Percentiles rank a stretch among this genome's conserved stretches.
These are phyloP conservation scores for Rosa multiflora DNA, from an alignment of 306 rosid species.

Conservation along the genomic window DNA sequence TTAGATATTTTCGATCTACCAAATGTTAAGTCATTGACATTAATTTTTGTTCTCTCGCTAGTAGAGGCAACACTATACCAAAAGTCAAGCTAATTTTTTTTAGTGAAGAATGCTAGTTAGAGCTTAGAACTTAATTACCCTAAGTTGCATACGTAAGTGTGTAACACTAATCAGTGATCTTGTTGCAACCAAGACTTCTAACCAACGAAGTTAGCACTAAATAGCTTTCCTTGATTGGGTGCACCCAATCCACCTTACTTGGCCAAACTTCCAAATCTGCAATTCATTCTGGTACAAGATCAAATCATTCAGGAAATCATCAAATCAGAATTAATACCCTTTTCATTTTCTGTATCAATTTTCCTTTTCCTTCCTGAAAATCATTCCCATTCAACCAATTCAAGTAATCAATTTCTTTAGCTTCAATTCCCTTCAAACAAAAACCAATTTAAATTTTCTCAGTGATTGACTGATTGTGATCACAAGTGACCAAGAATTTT, in stretches of 20 bases:
- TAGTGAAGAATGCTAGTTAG: not conserved
- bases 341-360: not conserved
- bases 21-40: too few relatives aligned
- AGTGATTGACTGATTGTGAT: too few relatives aligned
- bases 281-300: not conserved
- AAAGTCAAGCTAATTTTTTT: too few relatives aligned
- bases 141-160: not conserved
- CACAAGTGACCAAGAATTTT: too few relatives aligned
- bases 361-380: not conserved
- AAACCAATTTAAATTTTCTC: not conserved
- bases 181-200: not conserved
- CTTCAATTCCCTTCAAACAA: constrained; percentile 4
- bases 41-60: too few relatives aligned
- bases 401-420: not conserved
- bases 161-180: not conserved
- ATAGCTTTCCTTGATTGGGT: not conserved
- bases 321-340: not conserved
- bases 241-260: not conserved
- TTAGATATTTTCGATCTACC: too few relatives aligned
- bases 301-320: not conserved
- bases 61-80: not conserved
- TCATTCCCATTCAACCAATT: not conserved
- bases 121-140: not conserved
- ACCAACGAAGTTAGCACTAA: not conserved
- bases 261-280: not conserved